A percentile compares a stretch with the other conserved stretches of the same genome.
Conservation (phyloP, 768 basidiomycete species). For the Termitomyces eurrhizus region DNA sequence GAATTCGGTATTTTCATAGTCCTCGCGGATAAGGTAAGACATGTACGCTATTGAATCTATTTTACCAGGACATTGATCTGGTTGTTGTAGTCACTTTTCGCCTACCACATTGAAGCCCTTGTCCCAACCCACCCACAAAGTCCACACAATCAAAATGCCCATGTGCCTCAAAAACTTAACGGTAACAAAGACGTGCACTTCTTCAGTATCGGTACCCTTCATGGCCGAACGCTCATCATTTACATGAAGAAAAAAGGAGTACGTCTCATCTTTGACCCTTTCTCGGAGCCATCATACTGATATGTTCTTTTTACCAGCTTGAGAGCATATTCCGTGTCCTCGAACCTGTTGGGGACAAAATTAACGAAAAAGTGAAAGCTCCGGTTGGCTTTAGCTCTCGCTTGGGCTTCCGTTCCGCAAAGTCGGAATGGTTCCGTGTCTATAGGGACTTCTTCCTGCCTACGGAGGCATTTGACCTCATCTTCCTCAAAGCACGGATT, state of each 20-base stretch:
- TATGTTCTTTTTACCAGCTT: conserved; percentile 32
- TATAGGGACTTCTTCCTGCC: conserved; percentile 95
- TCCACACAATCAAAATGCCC: conserved; percentile 47
- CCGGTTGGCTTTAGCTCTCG: conserved; percentile 70
- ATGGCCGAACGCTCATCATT: conserved; percentile 84
- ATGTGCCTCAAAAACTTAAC: conserved; percentile 87
- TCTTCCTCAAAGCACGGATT: conserved; percentile 92
- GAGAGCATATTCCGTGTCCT: conserved; percentile 95
- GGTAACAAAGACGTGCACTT: conserved; percentile 92
- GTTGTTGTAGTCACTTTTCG: conserved; percentile 66
- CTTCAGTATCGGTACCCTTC: conserved; percentile 88
- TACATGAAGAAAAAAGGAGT: conserved; percentile 95
- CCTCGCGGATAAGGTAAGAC: conserved; percentile 83
- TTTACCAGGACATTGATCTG: not conserved
- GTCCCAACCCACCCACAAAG: conserved; percentile 81
- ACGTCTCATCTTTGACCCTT: conserved; percentile 11
- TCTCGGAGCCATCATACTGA: not conserved
- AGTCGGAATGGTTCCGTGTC: conserved; percentile 92
- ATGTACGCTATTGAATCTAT: not conserved
- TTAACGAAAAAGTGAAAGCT: conserved; percentile 70
- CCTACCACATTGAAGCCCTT: conserved; percentile 94
- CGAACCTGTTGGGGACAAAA: conserved; percentile 93
- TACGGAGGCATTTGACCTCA: conserved; percentile 84
- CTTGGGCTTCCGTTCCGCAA: conserved; percentile 71
- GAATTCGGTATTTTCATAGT: conserved; percentile 97